phyloP scores from a whole-genome alignment of 176 grass and related monocot species.

The Triticum aestivum region IWGSC_CS_RefSeq_v2.1 NC_057807.1:703815196-703815695 shows the following conservation, averaged over 20 bases:
- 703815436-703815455: conserved; percentile 6
- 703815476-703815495: too few species aligned
- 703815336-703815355: conserved; percentile 40
- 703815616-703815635: conserved; percentile 3
- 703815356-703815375: not conserved
- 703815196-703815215: conserved; percentile 3
- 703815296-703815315: conserved; percentile 33
- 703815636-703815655: conserved; percentile 23
- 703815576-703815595: not conserved
- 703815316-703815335: not conserved
- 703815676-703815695: conserved; percentile 11
- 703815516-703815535: too few species aligned
- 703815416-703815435: not conserved
- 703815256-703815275: conserved; percentile 30
- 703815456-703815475: not conserved
- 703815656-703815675: conserved; percentile 4
- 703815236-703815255: conserved; percentile 58
- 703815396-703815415: not conserved
- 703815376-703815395: conserved; percentile 3
- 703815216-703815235: conserved; percentile 44
- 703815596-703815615: conserved; percentile 22
- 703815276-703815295: conserved; percentile 14
- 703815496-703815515: too few species aligned
- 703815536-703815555: not conserved
- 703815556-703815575: not conserved